These are phyloP conservation scores for Penicillium sp. DNA, from an alignment of 2,329 filamentous ascomycete genomes.

Conservation along the genomic window DNA sequence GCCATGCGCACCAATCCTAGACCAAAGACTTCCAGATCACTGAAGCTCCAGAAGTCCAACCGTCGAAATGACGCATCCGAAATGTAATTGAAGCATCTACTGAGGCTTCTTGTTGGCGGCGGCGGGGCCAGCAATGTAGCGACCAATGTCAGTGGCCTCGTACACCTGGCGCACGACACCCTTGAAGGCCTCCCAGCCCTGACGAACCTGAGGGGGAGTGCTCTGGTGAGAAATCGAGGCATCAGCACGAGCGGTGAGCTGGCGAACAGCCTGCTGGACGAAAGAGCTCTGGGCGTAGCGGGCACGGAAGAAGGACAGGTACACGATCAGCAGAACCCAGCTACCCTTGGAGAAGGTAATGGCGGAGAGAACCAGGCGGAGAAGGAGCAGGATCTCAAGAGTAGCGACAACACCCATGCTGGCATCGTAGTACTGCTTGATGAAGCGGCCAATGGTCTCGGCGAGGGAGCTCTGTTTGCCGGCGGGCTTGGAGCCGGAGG, in stretches of 20 bases:
- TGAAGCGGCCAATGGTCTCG: constrained; percentile 85
- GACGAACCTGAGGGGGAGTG: constrained; percentile 75
- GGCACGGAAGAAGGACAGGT: constrained; percentile 89
- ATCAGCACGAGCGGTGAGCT: constrained; percentile 75
- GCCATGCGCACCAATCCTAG: neutral
- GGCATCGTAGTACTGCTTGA: constrained; percentile 96
- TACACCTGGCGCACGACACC: constrained; percentile 70
- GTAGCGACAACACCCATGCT: constrained; percentile 91
- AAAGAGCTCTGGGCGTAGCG: constrained; percentile 89
- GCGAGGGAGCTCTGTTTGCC: constrained; percentile 63
- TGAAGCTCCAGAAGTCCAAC: neutral
- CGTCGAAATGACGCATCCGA: neutral
- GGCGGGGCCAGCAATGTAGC: constrained; percentile 62
- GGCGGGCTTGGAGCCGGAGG: constrained; percentile 51
- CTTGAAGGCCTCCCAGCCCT: constrained; percentile 83
- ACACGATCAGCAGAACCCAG: constrained; percentile 83
- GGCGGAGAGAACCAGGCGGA: constrained; percentile 77
- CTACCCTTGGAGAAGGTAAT: constrained; percentile 87
- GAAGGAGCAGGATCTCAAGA: constrained; percentile 86
- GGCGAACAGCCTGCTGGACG: constrained; percentile 78
- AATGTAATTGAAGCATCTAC: constrained; percentile 32
- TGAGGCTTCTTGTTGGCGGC: constrained; percentile 53
- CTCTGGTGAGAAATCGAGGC: constrained; percentile 82
- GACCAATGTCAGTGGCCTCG: constrained; percentile 75
- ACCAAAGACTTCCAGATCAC: neutral